Conservation (phyloP, 306 rosid species). For the Urtica urens region DNA sequence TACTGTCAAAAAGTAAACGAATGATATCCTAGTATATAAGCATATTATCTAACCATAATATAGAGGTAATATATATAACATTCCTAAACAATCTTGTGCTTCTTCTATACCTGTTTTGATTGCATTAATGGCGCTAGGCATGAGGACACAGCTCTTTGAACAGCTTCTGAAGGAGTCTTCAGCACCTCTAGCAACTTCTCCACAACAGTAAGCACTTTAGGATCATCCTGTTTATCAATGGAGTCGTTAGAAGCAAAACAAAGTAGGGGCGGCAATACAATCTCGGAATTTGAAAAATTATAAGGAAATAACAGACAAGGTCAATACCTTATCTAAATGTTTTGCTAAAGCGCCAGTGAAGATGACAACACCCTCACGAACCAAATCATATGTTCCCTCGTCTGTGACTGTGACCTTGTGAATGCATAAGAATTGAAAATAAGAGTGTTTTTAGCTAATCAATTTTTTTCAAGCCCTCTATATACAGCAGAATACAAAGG, state of each 20-base stretch:
- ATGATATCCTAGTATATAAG: no score
- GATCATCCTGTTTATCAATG: conserved; percentile 59
- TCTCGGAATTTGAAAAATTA: not conserved
- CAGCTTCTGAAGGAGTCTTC: conserved; percentile 97
- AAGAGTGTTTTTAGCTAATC: no score
- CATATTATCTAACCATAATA: no score
- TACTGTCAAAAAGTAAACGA: no score
- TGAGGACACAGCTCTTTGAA: conserved; percentile 89
- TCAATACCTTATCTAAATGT: conserved; percentile 73
- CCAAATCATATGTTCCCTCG: conserved; percentile 90
- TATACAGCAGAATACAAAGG: not conserved
- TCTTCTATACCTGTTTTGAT: conserved; percentile 58
- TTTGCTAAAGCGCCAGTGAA: conserved; percentile 96
- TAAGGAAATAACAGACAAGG: conserved; percentile 1
- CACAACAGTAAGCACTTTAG: conserved; percentile 82
- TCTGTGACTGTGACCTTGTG: no score
- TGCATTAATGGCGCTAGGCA: conserved; percentile 93
- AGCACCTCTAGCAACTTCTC: conserved; percentile 90
- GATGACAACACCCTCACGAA: conserved; percentile 98
- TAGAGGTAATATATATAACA: no score
- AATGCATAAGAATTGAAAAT: conserved; percentile 50
- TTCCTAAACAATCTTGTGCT: conserved; percentile 5
- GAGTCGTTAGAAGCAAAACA: conserved; percentile 10
- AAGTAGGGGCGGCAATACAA: not conserved
- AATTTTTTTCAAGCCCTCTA: no score